Base-by-base conservation (phyloP, 345 rosid species). In the Brassica juncea region DNA sequence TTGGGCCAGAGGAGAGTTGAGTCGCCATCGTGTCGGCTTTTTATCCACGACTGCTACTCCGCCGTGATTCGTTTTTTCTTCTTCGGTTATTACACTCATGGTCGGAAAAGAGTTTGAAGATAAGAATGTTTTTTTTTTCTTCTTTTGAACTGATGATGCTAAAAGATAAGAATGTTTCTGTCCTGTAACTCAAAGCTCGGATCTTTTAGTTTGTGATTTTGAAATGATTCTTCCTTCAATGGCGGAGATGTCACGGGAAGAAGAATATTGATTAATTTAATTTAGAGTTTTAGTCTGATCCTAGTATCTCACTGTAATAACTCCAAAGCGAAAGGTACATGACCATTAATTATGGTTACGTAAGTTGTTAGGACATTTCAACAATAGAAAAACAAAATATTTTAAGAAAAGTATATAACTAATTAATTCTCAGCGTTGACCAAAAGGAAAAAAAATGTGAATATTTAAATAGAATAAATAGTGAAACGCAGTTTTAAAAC, bases 1-100 rank as follows among this genome's bases (percentile, higher is more conserved):
- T 73, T 94, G 99, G 2, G 86, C 77, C 0, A 92, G 73, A 1
- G 98, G 98, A 0, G 97, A 94, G 75, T 92, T 94, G 86, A 88
- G 86, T 19, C 97, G 81, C 84, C 81, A 81, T 66, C 12, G 35
- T 30, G 47, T 72, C 58, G 65, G 27, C 3, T 47, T 70, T 2
- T 21, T 12, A 8, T 55, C 60, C 5, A 34, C 80, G 49, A 14
- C 70, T 67, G 19, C 78, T 67, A 11, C 71, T 69, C 63, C 76
- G 44, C 12, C 76, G 70, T 60, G 82, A 49, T 4, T 47, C 2
- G 52, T 37, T 39, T 42, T 72, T 21, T 21, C 12, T 9, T 74
- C 71, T 31, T 68, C 19, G 57, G 16, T 49, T 61, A 4, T 54
- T 5, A 74, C 75, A 52, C 70, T 55, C 83, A 75, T 80, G 67